Percentiles rank a stretch among this genome's conserved stretches.
Conservation (phyloP, 495 filamentous ascomycete genomes). For the Penicillium nucicola region DNA sequence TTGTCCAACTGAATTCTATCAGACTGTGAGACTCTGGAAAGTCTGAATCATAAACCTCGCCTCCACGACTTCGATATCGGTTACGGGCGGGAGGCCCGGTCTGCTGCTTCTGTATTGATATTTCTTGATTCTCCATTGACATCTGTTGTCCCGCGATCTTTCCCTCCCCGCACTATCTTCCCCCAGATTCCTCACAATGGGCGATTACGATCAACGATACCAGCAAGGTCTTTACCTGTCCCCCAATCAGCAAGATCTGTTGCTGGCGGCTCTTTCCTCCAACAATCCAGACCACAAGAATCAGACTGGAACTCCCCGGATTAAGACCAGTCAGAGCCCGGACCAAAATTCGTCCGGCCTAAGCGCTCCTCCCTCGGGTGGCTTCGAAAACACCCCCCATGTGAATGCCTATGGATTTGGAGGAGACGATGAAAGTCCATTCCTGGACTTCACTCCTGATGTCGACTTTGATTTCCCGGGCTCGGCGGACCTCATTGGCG, state of each 20-base stretch:
- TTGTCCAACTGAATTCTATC: not conserved
- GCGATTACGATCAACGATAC: conserved; percentile 38
- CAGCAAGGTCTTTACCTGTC: conserved; percentile 64
- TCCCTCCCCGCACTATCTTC: not conserved
- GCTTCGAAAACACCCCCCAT: conserved; percentile 45
- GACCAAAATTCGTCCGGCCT: conserved; percentile 32
- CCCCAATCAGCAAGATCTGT: conserved; percentile 80
- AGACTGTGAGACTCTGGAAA: not conserved
- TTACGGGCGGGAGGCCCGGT: conserved; percentile 10
- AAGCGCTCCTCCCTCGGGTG: conserved; percentile 48
- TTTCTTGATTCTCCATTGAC: not conserved
- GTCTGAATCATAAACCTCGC: not conserved
- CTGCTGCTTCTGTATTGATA: not conserved
- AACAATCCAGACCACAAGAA: conserved; percentile 52
- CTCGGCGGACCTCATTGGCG: conserved; percentile 67
- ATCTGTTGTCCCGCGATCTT: not conserved
- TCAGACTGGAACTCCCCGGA: conserved; percentile 22
- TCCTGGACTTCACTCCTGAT: conserved; percentile 77
- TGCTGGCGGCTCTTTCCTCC: conserved; percentile 84
- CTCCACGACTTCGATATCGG: not conserved
- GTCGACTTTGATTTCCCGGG: conserved; percentile 65
- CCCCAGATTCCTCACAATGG: conserved; percentile 19
- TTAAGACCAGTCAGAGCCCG: conserved; percentile 31
- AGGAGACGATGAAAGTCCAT: conserved; percentile 68
- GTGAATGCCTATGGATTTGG: conserved; percentile 46